Evolutionary conservation across 1,284 basidiomycete species (phyloP), one percentile per base, ranked within the genome.

Genomic region (Neonothopanus nambi): DNA sequence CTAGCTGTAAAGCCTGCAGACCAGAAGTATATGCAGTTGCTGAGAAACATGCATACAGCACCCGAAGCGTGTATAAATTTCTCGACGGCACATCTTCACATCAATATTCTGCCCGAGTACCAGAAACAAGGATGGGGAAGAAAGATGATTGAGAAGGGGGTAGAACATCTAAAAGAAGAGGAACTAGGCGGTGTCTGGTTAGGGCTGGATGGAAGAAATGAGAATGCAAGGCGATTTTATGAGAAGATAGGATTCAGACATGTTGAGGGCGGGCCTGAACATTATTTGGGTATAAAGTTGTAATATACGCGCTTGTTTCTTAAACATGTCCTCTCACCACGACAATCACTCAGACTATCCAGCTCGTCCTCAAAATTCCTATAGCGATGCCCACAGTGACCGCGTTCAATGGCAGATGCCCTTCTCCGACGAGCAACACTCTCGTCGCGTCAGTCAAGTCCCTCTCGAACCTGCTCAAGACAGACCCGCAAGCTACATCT

Each of bases 1-100:
- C 57, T 65, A 30, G 65, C 69, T 50, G 63, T 57, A 51, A 80
- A 73, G 54, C 70, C 72, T 2, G 79, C 70, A 15, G 85, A 89
- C 62, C 67, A 69, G 61, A 65, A 62, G 17, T 86, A 78, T 64
- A 71, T 81, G 58, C 68, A 71, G 30, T 62, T 78, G 33, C 65
- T 87, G 45, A 71, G 77, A 54, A 73, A 79, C 38, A 82, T 80
- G 66, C 65, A 70, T 21, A 69, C 64, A 3, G 75, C 80, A 3
- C 63, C 74, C 5, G 75, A 78, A 9, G 70, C 74, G 15, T 77
- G 74, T 54, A 68, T 85, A 49, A 68, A 70, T 11, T 84, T 82
- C 62, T 79, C 83, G 13, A 77, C 80, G 11, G 85, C 84, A 9
- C 85, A 87, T 67, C 61, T 88, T 61, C 86, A 88, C 63, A 84